Percentiles rank a stretch among this genome's conserved stretches.
Conservation (phyloP, 2,329 filamentous ascomycete genomes). For the Fusarium veterinarium region DNA sequence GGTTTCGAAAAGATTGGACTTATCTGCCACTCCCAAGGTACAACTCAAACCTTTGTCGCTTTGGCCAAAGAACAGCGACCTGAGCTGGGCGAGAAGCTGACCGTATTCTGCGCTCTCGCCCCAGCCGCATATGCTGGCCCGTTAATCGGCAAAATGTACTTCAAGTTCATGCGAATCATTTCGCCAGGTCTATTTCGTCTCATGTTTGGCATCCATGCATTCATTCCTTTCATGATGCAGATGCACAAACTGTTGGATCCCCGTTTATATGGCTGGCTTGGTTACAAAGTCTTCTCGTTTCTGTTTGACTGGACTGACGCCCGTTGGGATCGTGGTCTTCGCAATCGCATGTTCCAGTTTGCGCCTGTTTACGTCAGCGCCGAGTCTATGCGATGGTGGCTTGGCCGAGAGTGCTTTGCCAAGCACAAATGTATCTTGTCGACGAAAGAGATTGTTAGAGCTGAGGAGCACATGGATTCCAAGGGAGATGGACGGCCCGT, state of each 20-base stretch:
- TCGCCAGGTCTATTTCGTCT: constrained; percentile 80
- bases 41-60: constrained; percentile 87
- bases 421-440: constrained; percentile 86
- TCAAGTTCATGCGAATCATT: constrained; percentile 89
- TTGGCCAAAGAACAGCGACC: constrained; percentile 91
- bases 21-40: constrained; percentile 90
- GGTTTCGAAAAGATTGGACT: constrained; percentile 85
- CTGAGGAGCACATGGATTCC: constrained; percentile 72
- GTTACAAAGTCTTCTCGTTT: constrained; percentile 90
- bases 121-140: constrained; percentile 92
- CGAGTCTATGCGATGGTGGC: constrained; percentile 96
- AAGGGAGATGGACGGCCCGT: constrained; percentile 21
- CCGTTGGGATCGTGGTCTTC: constrained; percentile 84
- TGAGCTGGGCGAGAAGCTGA: constrained; percentile 83
- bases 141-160: constrained; percentile 86
- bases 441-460: constrained; percentile 75
- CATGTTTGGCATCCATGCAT: constrained; percentile 91
- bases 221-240: constrained; percentile 93
- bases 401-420: constrained; percentile 85
- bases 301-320: constrained; percentile 88
- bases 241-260: constrained; percentile 77
- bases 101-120: constrained; percentile 90
- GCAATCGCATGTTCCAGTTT: constrained; percentile 90
- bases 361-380: constrained; percentile 90
- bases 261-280: constrained; percentile 79